These are phyloP conservation scores for Lodderomyces oxycetoniae DNA, from an alignment of 1,139 yeast species.

Conservation along the genomic window DNA sequence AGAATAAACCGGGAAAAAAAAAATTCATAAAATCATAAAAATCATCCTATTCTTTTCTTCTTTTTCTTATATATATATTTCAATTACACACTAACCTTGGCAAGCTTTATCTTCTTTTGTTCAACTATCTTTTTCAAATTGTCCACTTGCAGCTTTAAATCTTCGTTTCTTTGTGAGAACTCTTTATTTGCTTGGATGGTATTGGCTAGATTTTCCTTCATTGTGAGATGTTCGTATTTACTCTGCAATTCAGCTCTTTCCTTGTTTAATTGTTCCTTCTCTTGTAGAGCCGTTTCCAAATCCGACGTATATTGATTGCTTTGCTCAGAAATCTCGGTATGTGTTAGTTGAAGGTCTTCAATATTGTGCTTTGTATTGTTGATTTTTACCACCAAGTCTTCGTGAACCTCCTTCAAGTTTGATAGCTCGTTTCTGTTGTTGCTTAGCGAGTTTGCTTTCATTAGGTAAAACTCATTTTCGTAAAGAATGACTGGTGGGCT, in stretches of 20 bases:
- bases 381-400: conserved; percentile 29
- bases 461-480: conserved; percentile 43
- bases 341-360: conserved; percentile 32
- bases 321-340: conserved; percentile 37
- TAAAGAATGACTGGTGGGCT: conserved; percentile 35
- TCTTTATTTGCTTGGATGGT: conserved; percentile 45
- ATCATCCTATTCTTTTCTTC: neutral
- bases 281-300: conserved; percentile 22
- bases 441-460: conserved; percentile 38
- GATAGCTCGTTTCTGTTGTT: conserved; percentile 37
- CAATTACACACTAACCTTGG: conserved; percentile 9
- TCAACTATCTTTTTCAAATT: conserved; percentile 19
- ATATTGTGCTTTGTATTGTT: conserved; percentile 28
- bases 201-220: conserved; percentile 43
- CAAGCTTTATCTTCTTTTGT: conserved; percentile 18
- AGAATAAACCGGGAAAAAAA: too few relatives aligned
- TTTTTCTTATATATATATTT: neutral
- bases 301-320: conserved; percentile 27
- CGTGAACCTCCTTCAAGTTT: conserved; percentile 36
- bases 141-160: conserved; percentile 33
- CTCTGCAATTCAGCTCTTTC: conserved; percentile 21
- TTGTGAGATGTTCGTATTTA: conserved; percentile 36
- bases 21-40: neutral
- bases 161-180: conserved; percentile 34
- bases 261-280: conserved; percentile 20